Evolutionary conservation across 345 rosid genomes (phyloP).

Genomic region (Salix dunnii): DNA sequence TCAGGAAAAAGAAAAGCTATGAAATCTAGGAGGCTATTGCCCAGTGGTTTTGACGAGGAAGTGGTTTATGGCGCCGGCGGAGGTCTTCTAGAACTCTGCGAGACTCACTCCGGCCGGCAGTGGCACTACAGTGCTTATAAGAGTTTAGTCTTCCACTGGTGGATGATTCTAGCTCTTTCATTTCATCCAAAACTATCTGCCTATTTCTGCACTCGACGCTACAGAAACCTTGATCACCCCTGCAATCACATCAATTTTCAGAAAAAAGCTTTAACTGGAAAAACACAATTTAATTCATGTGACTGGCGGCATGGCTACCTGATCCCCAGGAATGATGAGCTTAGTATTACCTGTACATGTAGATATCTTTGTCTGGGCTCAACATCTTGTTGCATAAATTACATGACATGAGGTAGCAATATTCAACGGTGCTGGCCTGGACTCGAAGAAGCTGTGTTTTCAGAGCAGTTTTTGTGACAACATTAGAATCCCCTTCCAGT

Average conservation of each 20-base stretch:
- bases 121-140: slow-evolving; percentile 32
- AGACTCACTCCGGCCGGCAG: slow-evolving; percentile 29
- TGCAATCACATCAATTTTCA: slow-evolving; percentile 21
- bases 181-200: slow-evolving; percentile 62
- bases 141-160: slow-evolving; percentile 39
- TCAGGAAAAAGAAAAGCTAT: background rate
- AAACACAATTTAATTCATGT: background rate
- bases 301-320: background rate
- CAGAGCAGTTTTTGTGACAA: slow-evolving; percentile 43
- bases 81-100: slow-evolving; percentile 37
- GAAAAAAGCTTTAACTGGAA: background rate
- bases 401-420: slow-evolving; percentile 57
- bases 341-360: slow-evolving; percentile 67
- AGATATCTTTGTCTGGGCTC: slow-evolving; percentile 55
- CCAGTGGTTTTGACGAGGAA: slow-evolving; percentile 19
- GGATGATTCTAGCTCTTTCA: slow-evolving; percentile 45
- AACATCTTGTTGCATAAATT: slow-evolving; percentile 51
- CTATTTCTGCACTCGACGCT: slow-evolving; percentile 65
- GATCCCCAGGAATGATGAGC: background rate
- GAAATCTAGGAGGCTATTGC: slow-evolving; percentile 27
- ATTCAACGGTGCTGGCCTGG: slow-evolving; percentile 4
- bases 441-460: background rate
- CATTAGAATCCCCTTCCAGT: slow-evolving; percentile 24
- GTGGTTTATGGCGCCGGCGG: slow-evolving; percentile 29
- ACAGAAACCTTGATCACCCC: slow-evolving; percentile 82